phyloP scores from a whole-genome alignment of 495 filamentous ascomycete species.

The Xylaria palmicola region DNA sequence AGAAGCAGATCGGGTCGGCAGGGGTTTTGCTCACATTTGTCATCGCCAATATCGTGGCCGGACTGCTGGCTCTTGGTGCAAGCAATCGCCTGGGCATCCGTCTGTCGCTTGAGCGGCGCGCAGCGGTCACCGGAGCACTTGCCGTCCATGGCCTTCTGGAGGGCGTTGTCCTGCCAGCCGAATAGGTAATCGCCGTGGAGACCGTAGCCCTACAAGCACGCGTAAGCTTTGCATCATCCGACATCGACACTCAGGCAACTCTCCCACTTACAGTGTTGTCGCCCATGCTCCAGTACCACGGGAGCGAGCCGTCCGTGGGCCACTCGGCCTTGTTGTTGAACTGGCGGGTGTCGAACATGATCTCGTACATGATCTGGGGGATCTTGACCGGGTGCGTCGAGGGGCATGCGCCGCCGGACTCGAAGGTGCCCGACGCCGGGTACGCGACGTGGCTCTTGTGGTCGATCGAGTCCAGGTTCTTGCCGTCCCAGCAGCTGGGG shows the following conservation, averaged over 20 bases:
- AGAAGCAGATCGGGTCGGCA: background rate
- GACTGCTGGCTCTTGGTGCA: conserved; percentile 39
- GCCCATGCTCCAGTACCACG: conserved; percentile 49
- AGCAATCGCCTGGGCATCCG: conserved; percentile 32
- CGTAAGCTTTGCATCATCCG: too few species aligned
- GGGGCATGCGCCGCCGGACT: conserved; percentile 41
- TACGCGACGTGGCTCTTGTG: conserved; percentile 54
- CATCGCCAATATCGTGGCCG: conserved; percentile 32
- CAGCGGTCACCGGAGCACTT: conserved; percentile 44
- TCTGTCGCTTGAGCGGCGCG: conserved; percentile 37
- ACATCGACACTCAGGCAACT: too few species aligned
- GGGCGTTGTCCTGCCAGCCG: conserved; percentile 50
- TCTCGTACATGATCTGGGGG: conserved; percentile 52
- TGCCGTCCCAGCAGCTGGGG: conserved; percentile 57
- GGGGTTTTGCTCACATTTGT: conserved; percentile 23
- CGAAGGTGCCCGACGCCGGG: conserved; percentile 39
- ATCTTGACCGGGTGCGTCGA: conserved; percentile 44
- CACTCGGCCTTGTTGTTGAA: conserved; percentile 46
- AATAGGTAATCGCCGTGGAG: conserved; percentile 55
- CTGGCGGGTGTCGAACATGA: conserved; percentile 47
- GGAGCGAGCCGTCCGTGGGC: conserved; percentile 43
- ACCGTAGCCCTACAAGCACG: too few species aligned
- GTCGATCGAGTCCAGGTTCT: conserved; percentile 52
- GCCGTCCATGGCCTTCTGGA: conserved; percentile 50
- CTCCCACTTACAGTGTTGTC: too few species aligned